A percentile compares a stretch with the other conserved stretches of the same genome.
phyloP scores from a whole-genome alignment of 768 basidiomycete genomes.

The Panus rudis region DNA sequence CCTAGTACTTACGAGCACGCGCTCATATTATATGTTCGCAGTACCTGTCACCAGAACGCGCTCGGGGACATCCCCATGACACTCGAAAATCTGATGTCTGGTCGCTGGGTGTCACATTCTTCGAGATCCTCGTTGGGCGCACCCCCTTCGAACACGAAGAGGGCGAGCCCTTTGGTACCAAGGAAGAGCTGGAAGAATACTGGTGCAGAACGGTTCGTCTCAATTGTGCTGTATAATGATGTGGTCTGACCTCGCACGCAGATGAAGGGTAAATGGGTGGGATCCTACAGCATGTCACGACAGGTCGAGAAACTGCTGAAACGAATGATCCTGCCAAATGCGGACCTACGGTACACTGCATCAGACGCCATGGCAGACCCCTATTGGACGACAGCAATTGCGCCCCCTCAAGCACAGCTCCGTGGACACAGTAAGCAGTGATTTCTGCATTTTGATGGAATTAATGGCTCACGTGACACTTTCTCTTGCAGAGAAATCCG shows the following conservation, averaged over 20 bases:
- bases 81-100: constrained; percentile 88
- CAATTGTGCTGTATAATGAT: neutral
- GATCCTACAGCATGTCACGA: constrained; percentile 64
- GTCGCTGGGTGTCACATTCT: constrained; percentile 87
- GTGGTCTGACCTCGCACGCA: constrained; percentile 16
- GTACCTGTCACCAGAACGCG: constrained; percentile 92
- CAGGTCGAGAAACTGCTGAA: constrained; percentile 59
- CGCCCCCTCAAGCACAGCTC: no score
- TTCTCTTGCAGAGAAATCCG: constrained; percentile 28
- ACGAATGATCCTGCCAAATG: constrained; percentile 77
- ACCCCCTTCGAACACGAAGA: constrained; percentile 88
- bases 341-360: constrained; percentile 71
- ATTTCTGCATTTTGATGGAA: no score
- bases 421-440: no score
- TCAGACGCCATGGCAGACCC: constrained; percentile 55
- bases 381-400: constrained; percentile 46
- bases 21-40: constrained; percentile 23
- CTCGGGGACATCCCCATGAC: constrained; percentile 83
- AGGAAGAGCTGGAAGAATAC: constrained; percentile 80
- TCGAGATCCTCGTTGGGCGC: constrained; percentile 87
- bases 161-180: constrained; percentile 68
- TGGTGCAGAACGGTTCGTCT: constrained; percentile 70
- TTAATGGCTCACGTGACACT: neutral
- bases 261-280: constrained; percentile 83
- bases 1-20: constrained; percentile 1